Conservation (phyloP, 495 filamentous ascomycete genomes). For the Melanomma pulvis-pyrius region DNA sequence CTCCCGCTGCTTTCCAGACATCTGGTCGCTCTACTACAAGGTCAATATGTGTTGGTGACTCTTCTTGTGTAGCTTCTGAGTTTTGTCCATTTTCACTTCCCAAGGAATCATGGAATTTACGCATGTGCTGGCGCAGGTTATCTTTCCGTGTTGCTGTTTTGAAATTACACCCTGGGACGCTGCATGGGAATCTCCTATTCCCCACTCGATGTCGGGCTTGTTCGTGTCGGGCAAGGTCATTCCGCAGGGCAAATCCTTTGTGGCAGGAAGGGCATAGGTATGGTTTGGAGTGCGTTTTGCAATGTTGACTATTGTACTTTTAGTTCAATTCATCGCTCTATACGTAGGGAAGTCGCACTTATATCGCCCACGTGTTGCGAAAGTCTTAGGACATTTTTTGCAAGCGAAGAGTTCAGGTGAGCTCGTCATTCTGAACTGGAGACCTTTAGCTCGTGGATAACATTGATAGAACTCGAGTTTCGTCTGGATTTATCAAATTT, state of each 20-base stretch:
- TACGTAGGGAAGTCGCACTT: background rate
- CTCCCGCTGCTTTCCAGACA: background rate
- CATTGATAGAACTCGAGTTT: background rate
- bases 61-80: background rate
- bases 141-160: constrained; percentile 12
- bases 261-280: constrained; percentile 1
- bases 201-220: constrained; percentile 5
- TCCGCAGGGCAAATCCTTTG: constrained; percentile 7
- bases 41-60: background rate
- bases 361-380: background rate
- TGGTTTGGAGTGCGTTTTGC: constrained; percentile 22
- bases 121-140: constrained; percentile 14
- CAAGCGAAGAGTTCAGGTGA: background rate
- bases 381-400: background rate
- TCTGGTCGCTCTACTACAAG: background rate
- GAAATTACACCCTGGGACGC: background rate
- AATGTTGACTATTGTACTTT: constrained; percentile 5
- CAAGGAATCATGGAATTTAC: background rate
- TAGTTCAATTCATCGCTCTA: background rate
- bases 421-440: background rate
- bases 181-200: background rate
- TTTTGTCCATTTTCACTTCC: background rate
- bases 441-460: too few relatives aligned
- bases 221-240: constrained; percentile 9
- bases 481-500: too few relatives aligned